A percentile compares a stretch with the other conserved stretches of the same genome.
Conservation (phyloP, 495 filamentous ascomycete species). For the Pseudoneurospora amorphoporcata region DNA sequence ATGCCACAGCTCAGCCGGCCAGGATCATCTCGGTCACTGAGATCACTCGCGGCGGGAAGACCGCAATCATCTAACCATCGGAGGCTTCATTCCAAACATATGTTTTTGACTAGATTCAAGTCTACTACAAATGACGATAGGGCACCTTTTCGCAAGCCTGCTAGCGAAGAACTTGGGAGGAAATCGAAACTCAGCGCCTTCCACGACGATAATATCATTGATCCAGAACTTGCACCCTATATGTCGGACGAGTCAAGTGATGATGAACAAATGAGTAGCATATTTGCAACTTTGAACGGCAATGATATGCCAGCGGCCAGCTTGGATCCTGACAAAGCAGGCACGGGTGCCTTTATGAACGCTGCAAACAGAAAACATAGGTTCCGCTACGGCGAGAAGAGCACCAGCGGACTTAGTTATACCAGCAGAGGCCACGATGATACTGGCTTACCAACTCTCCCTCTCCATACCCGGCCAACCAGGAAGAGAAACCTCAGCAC, state of each 20-base stretch:
- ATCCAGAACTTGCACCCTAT: conserved; percentile 89
- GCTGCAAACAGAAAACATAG: conserved; percentile 59
- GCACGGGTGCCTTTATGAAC: conserved; percentile 43
- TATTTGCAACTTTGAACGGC: conserved; percentile 60
- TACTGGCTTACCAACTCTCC: conserved; percentile 19
- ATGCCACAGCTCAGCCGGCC: conserved; percentile 63
- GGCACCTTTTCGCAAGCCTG: conserved; percentile 79
- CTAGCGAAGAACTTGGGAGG: conserved; percentile 49
- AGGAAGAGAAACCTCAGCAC: conserved; percentile 71
- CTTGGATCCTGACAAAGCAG: conserved; percentile 38
- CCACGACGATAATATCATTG: conserved; percentile 96
- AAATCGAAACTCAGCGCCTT: conserved; percentile 75
- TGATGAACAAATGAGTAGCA: conserved; percentile 81
- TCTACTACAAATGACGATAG: conserved; percentile 45
- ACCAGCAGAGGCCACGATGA: conserved; percentile 44
- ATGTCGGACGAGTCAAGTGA: conserved; percentile 92
- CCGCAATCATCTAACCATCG: conserved; percentile 69
- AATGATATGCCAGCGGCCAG: conserved; percentile 31
- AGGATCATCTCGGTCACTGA: conserved; percentile 88
- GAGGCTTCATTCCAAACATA: conserved; percentile 78
- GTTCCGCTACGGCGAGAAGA: conserved; percentile 62
- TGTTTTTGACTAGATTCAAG: conserved; percentile 54
- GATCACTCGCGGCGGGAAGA: conserved; percentile 54
- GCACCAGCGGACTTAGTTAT: conserved; percentile 49
- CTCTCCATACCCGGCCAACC: conserved; percentile 48